Evolutionary conservation across 768 basidiomycete species (phyloP), one percentile per base, ranked within the genome.

Genomic region (Boletus pseudopeckii): DNA sequence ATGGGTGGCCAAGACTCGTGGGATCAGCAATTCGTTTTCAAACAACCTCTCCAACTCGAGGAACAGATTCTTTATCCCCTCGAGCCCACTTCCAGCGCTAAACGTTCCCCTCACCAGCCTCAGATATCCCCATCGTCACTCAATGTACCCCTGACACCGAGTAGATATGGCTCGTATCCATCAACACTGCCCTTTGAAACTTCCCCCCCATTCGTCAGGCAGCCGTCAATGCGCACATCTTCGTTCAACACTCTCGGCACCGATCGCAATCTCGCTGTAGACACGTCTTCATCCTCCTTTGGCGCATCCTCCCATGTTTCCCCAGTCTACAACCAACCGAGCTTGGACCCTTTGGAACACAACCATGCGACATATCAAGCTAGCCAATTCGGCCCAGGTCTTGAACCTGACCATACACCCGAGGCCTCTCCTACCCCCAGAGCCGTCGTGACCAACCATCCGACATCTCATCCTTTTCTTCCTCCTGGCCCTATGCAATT

Each of bases 401-500:
- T 60, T 28, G 54, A 58, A 14, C 10, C 33, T 37, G 48, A 17
- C 22, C 53, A 47, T 32, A 49, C 56, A 9, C 54, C 66, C 30
- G 56, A 59, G 13, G 33, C 32, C 20, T 54, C 66, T 26, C 50
- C 57, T 5, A 58, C 26, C 11, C 57, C 53, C 18, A 52, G 45
- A 28, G 0, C 40, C n/a, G n/a, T 47, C 45, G 22, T 55, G 37
- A 11, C 39, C 33, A 49, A 15, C 45, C 55, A 46, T 13, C 28
- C 52, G 17, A 26, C 57, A 11, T 39, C 61, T 22, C 62, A 46
- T 30, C n/a, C 58, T 17, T 69, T 61, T 45, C 18, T 56, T 36
- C 53, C 67, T 7, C 7, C 56, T 30, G 67, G 60, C 11, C 66
- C 69, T 20, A 69, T 70, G 70, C 69, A 70, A 18, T 72, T 72